Evolutionary conservation across 345 rosid species (phyloP), one percentile per base, ranked within the genome.

Genomic region (Linum trigynum): DNA sequence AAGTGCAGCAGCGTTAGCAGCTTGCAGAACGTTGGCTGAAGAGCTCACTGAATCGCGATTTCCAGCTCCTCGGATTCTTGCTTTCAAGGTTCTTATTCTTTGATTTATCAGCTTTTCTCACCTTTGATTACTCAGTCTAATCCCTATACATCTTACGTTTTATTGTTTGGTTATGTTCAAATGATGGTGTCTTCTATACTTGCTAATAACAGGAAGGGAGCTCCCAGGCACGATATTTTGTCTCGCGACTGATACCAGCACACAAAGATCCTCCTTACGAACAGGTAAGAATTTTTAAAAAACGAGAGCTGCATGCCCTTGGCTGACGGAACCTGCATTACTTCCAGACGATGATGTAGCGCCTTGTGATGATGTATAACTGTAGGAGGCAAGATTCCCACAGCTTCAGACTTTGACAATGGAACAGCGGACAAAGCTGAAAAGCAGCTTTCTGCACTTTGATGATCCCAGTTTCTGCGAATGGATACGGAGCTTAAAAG

Each of bases 241-340:
- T 89, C 65, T 84, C 95, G 60, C 84, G 94, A 74, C 78, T 91
- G 77, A 95, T 95, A 72, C 94, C 99, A 12, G 97, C 96, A 45
- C 97, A 90, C 81, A 95, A 91, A 83, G 97, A 95, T 75, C 96
- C 96, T 73, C 95, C 99, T 48, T 95, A 95, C 62, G 95, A 95
- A 62, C 99, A 91, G 91, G 96, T 94, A 59, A 78, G 71, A 42
- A 53, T 39, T 5, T 50, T 11, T n/a, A n/a, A 15, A 23, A 15
- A 23, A 0, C 40, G 35, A 37, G 16, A 16, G 9, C 14, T 48
- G 53, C 12, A 3, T 48, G 56, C 15, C 56, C 12, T 23, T 61
- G 62, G 4, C 16, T 55, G 51, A 36, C 5, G 42, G 35, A 60
- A 15, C 17, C 38, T 36, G 59, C 35, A 5, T 45, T 5, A 16